These are phyloP conservation scores for Candida coquimbonensis DNA, from an alignment of 805 yeast species.

Conservation along the genomic window DNA sequence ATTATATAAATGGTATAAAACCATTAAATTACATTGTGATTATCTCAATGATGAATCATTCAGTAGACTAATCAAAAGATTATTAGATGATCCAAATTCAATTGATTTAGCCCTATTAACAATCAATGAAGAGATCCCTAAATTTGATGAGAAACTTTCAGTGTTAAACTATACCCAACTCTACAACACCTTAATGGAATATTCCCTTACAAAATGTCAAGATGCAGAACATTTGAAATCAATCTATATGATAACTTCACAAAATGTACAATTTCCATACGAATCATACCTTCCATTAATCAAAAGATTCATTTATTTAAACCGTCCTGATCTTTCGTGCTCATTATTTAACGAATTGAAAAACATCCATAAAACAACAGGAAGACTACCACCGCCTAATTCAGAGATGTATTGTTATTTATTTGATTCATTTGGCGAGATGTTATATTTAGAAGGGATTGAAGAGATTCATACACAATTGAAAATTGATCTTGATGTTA, in stretches of 20 bases:
- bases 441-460: constrained; percentile 57
- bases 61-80: constrained; percentile 29
- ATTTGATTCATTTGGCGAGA: constrained; percentile 54
- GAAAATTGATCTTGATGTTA: constrained; percentile 54
- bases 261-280: constrained; percentile 49
- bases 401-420: constrained; percentile 53
- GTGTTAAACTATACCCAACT: constrained; percentile 28
- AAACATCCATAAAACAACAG: constrained; percentile 45
- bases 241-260: constrained; percentile 49
- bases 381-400: constrained; percentile 39
- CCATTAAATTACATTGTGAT: constrained; percentile 34
- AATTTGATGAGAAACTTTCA: constrained; percentile 13
- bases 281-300: constrained; percentile 54
- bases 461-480: constrained; percentile 54
- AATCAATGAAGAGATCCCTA: constrained; percentile 36
- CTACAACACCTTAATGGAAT: constrained; percentile 36
- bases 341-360: constrained; percentile 55
- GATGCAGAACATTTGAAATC: constrained; percentile 44
- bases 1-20: constrained; percentile 31
- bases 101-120: constrained; percentile 36
- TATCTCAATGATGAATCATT: constrained; percentile 32
- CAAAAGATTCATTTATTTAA: constrained; percentile 43
- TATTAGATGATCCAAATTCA: constrained; percentile 27
- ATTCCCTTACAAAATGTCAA: constrained; percentile 32
- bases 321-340: constrained; percentile 56